These are phyloP conservation scores for Leucocoprinus leucothites DNA, from an alignment of 768 basidiomycete species.

Conservation along the genomic window DNA sequence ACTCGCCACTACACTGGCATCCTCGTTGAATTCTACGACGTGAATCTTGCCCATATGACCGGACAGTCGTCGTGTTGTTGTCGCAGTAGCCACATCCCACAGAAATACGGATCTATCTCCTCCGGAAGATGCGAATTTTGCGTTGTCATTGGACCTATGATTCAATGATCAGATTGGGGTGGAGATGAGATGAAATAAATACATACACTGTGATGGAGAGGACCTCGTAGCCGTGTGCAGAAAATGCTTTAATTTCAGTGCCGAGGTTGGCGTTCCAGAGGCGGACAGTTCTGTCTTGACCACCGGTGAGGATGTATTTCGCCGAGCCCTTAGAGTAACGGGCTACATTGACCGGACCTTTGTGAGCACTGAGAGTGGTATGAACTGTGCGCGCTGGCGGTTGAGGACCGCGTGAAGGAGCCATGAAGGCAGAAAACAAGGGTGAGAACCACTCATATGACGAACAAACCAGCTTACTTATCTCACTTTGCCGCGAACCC, in stretches of 20 bases:
- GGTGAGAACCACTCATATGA: neutral
- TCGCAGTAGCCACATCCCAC: constrained; percentile 92
- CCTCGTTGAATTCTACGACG: constrained; percentile 85
- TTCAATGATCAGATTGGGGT: neutral
- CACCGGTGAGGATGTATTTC: constrained; percentile 91
- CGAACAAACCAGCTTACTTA: constrained; percentile 6
- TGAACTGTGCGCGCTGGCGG: constrained; percentile 60
- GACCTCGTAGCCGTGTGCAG: constrained; percentile 94
- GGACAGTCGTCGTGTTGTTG: constrained; percentile 75
- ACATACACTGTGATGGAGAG: constrained; percentile 84
- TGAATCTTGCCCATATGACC: constrained; percentile 93
- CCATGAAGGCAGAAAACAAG: constrained; percentile 32
- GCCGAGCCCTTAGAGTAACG: constrained; percentile 86
- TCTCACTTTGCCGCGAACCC: constrained; percentile 3
- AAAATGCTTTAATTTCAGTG: constrained; percentile 86
- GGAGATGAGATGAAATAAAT: constrained; percentile 14
- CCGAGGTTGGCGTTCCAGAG: constrained; percentile 90
- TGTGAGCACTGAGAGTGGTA: constrained; percentile 60
- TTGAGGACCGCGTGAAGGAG: constrained; percentile 49
- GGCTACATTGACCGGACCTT: constrained; percentile 88
- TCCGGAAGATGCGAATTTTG: constrained; percentile 89
- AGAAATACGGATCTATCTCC: constrained; percentile 92
- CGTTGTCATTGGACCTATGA: constrained; percentile 85
- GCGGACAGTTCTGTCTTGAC: constrained; percentile 84
- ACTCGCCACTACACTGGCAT: constrained; percentile 83